Conservation (phyloP, 306 rosid genomes). For the Acmispon strigosus region DNA sequence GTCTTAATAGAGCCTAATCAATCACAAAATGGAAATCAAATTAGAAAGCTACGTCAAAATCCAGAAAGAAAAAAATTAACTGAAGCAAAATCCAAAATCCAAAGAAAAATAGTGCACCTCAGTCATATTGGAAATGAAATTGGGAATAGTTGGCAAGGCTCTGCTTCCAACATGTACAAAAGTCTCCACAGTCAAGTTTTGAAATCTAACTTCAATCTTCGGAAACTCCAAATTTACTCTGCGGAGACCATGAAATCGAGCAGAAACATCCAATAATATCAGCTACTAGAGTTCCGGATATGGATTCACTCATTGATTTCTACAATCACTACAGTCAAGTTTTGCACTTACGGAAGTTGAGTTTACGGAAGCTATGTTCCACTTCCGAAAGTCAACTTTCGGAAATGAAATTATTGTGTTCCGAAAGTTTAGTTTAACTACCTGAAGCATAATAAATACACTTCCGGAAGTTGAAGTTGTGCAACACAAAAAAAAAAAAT, state of each 20-base stretch:
- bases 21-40: neutral
- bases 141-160: slow-evolving; percentile 94
- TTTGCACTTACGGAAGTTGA: too few relatives aligned
- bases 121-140: slow-evolving; percentile 72
- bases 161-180: slow-evolving; percentile 92
- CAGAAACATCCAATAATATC: neutral
- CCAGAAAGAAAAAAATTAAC: neutral
- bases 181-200: slow-evolving; percentile 68
- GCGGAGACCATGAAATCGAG: slow-evolving; percentile 10
- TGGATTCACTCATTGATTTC: too few relatives aligned
- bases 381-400: too few relatives aligned
- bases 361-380: too few relatives aligned
- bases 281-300: too few relatives aligned
- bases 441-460: too few relatives aligned
- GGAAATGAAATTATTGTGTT: too few relatives aligned
- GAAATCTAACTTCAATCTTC: slow-evolving; percentile 89
- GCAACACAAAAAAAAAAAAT: too few relatives aligned
- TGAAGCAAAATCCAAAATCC: neutral
- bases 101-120: slow-evolving; percentile 45
- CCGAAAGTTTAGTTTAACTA: too few relatives aligned
- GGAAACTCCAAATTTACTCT: slow-evolving; percentile 86
- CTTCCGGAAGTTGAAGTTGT: too few relatives aligned
- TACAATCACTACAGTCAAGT: too few relatives aligned
- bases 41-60: neutral
- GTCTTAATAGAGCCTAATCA: slow-evolving; percentile 62